Conservation (phyloP, 2,329 filamentous ascomycete species). For the Sporothrix luriei region DNA sequence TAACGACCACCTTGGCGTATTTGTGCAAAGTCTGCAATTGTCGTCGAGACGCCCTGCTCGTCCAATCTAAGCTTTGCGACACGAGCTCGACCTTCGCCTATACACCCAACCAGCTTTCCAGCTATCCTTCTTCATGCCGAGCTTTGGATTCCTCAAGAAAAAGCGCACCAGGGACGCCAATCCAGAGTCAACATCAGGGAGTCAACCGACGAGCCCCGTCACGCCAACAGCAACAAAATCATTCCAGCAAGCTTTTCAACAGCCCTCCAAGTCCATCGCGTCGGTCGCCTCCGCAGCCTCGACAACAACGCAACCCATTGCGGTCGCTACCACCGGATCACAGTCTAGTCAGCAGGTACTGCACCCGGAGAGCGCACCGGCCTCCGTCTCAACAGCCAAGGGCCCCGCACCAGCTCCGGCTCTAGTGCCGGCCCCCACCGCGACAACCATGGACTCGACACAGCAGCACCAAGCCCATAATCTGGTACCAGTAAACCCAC, state of each 20-base stretch:
- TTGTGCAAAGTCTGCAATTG: constrained; percentile 1
- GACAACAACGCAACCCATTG: constrained; percentile 30
- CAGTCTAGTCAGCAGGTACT: constrained; percentile 36
- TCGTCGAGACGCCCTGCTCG: neutral
- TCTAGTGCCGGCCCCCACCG: constrained; percentile 39
- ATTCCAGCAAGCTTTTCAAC: constrained; percentile 50
- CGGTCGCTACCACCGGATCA: constrained; percentile 32
- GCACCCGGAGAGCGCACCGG: constrained; percentile 39
- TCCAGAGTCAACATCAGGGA: constrained; percentile 67
- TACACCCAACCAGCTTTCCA: constrained; percentile 17
- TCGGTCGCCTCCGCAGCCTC: constrained; percentile 27
- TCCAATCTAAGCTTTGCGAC: neutral
- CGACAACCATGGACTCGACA: constrained; percentile 44
- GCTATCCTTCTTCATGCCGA: constrained; percentile 69
- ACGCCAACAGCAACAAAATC: constrained; percentile 60
- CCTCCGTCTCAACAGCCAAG: constrained; percentile 40
- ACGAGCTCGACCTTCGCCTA: constrained; percentile 16
- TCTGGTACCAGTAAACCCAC: constrained; percentile 37
- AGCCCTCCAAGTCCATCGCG: constrained; percentile 40
- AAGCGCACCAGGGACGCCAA: constrained; percentile 94
- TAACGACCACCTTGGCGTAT: neutral
- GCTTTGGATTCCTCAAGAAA: constrained; percentile 95
- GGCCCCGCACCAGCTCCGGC: constrained; percentile 33
- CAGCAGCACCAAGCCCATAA: constrained; percentile 39
- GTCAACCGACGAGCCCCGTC: constrained; percentile 65